phyloP scores from a whole-genome alignment of 2,329 filamentous ascomycete species.

The Colletotrichum falcatum region DNA sequence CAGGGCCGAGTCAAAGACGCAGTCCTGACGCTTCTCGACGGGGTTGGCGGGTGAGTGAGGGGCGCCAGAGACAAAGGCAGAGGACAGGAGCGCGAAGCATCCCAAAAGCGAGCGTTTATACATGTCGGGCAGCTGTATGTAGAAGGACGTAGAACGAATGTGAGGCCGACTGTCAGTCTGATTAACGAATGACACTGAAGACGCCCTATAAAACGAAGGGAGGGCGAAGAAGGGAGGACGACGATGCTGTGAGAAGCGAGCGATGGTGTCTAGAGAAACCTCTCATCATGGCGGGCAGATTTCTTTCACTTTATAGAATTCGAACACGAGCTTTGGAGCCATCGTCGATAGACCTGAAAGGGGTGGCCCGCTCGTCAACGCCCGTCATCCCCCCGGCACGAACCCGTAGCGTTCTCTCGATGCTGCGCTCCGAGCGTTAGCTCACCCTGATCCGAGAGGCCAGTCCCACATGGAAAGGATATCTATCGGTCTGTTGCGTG shows the following conservation, averaged over 20 bases:
- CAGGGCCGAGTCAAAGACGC: slow-evolving; percentile 36
- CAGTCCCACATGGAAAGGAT: slow-evolving; percentile 8
- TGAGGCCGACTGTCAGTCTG: slow-evolving; percentile 8
- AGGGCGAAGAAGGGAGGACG: slow-evolving; percentile 24
- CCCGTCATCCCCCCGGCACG: background rate
- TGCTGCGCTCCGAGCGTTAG: slow-evolving; percentile 14
- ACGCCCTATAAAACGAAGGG: slow-evolving; percentile 29
- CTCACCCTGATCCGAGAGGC: slow-evolving; percentile 14
- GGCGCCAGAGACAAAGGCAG: slow-evolving; percentile 29
- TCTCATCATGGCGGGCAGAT: background rate
- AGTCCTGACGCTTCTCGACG: slow-evolving; percentile 38
- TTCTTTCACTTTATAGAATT: slow-evolving; percentile 28
- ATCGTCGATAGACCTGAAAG: background rate
- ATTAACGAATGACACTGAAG: slow-evolving; percentile 3
- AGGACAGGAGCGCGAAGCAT: slow-evolving; percentile 36
- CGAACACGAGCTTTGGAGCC: slow-evolving; percentile 15
- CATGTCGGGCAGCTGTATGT: slow-evolving; percentile 23
- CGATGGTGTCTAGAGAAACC: slow-evolving; percentile 15
- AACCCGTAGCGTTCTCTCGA: slow-evolving; percentile 24
- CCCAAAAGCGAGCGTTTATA: slow-evolving; percentile 35
- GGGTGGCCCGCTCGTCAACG: slow-evolving; percentile 9
- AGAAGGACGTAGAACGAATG: slow-evolving; percentile 29
- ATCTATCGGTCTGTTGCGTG: too few relatives aligned
- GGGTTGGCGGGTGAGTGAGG: slow-evolving; percentile 9
- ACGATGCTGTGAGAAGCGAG: slow-evolving; percentile 29